Evolutionary conservation across 1,284 basidiomycete genomes (phyloP), one percentile per base, ranked within the genome.

Genomic region (Trichosporon faecale): DNA sequence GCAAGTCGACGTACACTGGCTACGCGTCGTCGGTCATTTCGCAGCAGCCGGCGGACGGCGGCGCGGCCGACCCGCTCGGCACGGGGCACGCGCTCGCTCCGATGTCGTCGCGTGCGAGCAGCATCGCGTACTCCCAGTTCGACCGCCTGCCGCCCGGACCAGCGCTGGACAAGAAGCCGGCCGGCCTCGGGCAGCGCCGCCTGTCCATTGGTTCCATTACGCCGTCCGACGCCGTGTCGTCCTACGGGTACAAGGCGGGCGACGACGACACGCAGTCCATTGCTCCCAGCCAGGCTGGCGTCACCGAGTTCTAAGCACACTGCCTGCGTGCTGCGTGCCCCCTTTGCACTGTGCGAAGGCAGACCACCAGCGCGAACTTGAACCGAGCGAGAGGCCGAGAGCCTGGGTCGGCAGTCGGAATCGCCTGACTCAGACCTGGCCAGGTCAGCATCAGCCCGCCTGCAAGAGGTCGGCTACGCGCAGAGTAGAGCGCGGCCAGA

Each of bases 21-120:
- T 96, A 97, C 79, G 94, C 93, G 1, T 91, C 90, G 49, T 95
- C 92, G 16, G 92, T 95, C 80, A 90, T 94, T 73, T 95, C 94
- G 44, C 94, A 95, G 80, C 93, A 95, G 82, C 88, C 86, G 44
- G 91, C 87, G 16, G 90, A 90, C 74, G 85, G 84, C 67, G 86
- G 84, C 67, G 86, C 86, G 70, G 89, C 88, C 76, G 88, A 91
- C 70, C 83, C 89, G 70, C 88, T 75, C 0, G 74, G 72, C 7
- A 61, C 71, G 7, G 74, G 66, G 25, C 64, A 69, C 33, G 67
- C 72, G 12, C 61, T 69, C 0, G 68, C 70, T 2, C 72, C 72
- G 35, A 73, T 73, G 72, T 69, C 68, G 57, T 73, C 72, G 64
- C 72, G 72, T 33, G 72, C 72, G 23, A 68, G 76, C 18, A 89